A percentile compares a stretch with the other conserved stretches of the same genome.
Conservation (phyloP, 108 stramenopile species). For the Cyclostephanos invisitatus region DNA sequence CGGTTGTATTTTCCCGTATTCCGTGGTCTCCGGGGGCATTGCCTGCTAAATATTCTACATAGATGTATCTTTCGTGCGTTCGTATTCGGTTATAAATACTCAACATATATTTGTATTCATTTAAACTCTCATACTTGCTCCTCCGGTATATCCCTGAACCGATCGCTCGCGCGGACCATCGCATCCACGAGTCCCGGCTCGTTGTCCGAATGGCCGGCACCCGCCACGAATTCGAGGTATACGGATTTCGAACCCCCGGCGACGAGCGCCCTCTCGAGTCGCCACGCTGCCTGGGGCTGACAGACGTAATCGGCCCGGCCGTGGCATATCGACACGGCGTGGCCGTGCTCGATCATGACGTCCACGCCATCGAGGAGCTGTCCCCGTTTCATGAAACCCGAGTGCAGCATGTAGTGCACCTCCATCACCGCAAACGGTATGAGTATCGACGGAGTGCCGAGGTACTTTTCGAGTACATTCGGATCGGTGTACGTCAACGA, state of each 20-base stretch:
- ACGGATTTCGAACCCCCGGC: slow-evolving; percentile 1
- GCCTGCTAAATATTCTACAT: slow-evolving; percentile 12
- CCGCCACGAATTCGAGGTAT: neutral
- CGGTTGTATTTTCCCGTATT: slow-evolving; percentile 33
- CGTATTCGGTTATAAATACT: too few species aligned
- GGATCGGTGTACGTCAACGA: slow-evolving; percentile 5
- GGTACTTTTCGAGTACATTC: neutral
- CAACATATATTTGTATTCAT: too few species aligned
- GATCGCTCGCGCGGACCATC: too few species aligned
- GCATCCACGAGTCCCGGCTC: too few species aligned
- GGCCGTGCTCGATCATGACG: slow-evolving; percentile 18
- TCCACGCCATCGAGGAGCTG: slow-evolving; percentile 40
- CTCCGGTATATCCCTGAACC: neutral
- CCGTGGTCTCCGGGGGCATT: slow-evolving; percentile 30
- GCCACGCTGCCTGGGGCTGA: slow-evolving; percentile 21
- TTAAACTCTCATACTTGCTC: neutral
- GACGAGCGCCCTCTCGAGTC: slow-evolving; percentile 7
- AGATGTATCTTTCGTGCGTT: too few species aligned
- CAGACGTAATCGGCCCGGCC: slow-evolving; percentile 34
- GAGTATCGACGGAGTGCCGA: slow-evolving; percentile 13
- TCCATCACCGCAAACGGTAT: slow-evolving; percentile 51
- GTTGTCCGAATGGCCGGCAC: neutral
- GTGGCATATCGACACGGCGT: slow-evolving; percentile 10
- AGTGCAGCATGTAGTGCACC: slow-evolving; percentile 45
- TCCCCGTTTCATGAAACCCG: slow-evolving; percentile 45